phyloP scores from a whole-genome alignment of 495 filamentous ascomycete species.

The Lophiotrema nucula region DNA sequence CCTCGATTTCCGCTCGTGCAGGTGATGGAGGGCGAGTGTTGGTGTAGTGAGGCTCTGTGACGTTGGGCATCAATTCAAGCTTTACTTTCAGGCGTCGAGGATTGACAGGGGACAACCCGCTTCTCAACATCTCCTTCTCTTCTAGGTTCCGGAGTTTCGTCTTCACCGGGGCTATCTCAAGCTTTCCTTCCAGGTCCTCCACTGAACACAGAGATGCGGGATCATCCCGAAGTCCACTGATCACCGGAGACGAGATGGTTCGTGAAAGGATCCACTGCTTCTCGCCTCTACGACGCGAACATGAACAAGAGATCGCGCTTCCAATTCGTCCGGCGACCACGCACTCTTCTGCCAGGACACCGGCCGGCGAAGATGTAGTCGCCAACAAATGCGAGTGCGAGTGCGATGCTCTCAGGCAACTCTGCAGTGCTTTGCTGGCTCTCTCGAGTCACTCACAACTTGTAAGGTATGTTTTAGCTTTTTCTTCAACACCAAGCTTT shows the following conservation, averaged over 20 bases:
- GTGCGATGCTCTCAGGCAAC: too few species aligned
- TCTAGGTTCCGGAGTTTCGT: background rate
- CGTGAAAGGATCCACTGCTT: background rate
- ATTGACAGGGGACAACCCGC: slow-evolving; percentile 16
- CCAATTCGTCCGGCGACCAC: background rate
- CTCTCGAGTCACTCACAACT: too few species aligned
- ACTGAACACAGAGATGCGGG: background rate
- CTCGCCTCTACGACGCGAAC: background rate
- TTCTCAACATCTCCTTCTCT: background rate
- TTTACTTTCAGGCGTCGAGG: slow-evolving; percentile 2
- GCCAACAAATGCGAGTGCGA: too few species aligned
- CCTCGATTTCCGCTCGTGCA: background rate
- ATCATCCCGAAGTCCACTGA: slow-evolving; percentile 4
- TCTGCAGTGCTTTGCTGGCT: too few species aligned
- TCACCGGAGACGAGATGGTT: background rate
- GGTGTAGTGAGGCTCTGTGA: slow-evolving; percentile 10
- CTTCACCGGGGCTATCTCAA: slow-evolving; percentile 7
- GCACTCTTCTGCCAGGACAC: background rate
- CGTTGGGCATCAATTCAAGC: slow-evolving; percentile 20
- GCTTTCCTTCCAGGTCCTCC: background rate
- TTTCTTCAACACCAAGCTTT: slow-evolving; percentile 10
- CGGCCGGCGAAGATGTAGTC: background rate
- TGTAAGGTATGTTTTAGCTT: slow-evolving; percentile 20
- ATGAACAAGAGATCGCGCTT: background rate
- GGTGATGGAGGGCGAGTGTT: background rate